Evolutionary conservation across 345 rosid genomes (phyloP).

Genomic region (Syzygium oleosum): DNA sequence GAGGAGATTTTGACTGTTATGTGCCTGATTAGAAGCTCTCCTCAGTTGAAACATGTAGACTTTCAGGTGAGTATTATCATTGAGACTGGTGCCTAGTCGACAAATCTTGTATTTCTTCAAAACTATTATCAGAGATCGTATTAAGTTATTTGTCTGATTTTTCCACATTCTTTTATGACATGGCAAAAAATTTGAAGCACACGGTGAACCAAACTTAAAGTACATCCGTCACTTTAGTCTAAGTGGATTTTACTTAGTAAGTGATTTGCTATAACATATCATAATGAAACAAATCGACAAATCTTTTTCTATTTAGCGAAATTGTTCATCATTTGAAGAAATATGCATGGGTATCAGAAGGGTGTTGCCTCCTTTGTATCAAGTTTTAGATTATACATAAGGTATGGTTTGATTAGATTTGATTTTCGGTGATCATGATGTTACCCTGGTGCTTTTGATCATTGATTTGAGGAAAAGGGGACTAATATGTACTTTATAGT

Average conservation of each 20-base stretch:
- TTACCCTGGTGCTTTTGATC: not conserved
- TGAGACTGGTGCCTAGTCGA: not conserved
- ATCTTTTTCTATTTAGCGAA: not conserved
- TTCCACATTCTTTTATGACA: not conserved
- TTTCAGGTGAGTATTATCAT: not conserved
- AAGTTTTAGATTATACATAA: not conserved
- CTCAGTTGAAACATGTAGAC: not conserved
- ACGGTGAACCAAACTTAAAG: not conserved
- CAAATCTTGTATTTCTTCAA: not conserved
- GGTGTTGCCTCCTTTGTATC: not conserved
- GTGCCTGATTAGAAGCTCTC: not conserved
- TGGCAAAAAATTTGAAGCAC: not conserved
- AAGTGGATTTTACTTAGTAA: not conserved
- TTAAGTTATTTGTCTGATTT: not conserved
- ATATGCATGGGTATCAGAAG: not conserved
- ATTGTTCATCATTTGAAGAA: not conserved
- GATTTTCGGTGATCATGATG: not conserved
- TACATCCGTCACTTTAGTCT: not conserved
- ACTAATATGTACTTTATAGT: not conserved
- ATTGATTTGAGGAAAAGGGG: not conserved
- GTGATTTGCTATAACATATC: not conserved
- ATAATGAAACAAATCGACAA: not conserved
- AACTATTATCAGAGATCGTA: not conserved
- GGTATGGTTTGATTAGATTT: not conserved
- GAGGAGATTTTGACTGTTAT: not conserved